Conservation (phyloP, 371 early-diverging fungal species). For the Mortierella sp. region DNA sequence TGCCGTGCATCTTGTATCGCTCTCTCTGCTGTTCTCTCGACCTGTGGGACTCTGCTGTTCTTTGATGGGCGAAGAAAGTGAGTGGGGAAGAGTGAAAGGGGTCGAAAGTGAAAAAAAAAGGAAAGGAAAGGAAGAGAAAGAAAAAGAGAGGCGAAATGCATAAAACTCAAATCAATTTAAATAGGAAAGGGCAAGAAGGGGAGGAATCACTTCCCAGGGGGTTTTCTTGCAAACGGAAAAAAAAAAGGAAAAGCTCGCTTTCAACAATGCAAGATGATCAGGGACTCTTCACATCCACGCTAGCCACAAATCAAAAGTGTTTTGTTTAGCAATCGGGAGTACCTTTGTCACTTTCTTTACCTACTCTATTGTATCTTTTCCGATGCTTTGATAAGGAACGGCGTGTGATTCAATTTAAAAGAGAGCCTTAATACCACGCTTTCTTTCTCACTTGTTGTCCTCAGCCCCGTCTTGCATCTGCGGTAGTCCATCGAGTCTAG, state of each 20-base stretch:
- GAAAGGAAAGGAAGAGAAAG: not conserved
- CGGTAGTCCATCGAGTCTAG: no score
- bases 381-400: no score
- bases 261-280: no score
- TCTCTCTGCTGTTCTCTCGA: not conserved
- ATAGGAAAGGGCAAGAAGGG: not conserved
- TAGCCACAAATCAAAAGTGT: no score
- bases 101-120: not conserved
- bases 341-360: no score
- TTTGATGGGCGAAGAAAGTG: not conserved
- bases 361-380: no score
- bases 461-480: not conserved
- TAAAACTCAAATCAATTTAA: not conserved
- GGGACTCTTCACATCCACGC: no score
- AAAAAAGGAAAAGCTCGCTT: not conserved
- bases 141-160: not conserved
- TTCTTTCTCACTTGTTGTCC: no score
- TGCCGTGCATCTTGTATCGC: constrained; percentile 6
- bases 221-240: not conserved
- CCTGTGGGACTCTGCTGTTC: not conserved
- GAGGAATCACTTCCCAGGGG: not conserved
- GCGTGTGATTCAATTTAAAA: not conserved
- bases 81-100: not conserved
- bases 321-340: no score
- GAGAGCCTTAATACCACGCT: not conserved